Evolutionary conservation across 116 monocot genomes (phyloP), one percentile per base, ranked within the genome.

Genomic region (Phalaenopsis hybrid): DNA sequence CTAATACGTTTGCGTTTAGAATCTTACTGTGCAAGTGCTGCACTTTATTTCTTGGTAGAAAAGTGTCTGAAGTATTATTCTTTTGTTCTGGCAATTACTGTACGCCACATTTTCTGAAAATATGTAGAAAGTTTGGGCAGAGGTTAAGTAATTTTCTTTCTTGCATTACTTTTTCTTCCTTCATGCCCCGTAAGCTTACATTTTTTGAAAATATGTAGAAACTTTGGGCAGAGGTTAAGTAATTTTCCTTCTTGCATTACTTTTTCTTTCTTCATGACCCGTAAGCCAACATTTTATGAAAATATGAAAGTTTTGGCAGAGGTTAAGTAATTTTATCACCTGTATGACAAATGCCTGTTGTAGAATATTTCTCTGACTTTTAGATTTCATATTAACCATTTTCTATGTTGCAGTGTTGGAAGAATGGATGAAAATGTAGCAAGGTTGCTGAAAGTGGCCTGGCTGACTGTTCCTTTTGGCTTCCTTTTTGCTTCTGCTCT

Each of bases 391-490:
- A 23, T 77, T 77, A 51, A 77, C 44, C 21, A 77, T 78, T 7
- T 9, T 72, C 63, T 78, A 33, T 85, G 73, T 85, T 86, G 81
- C 87, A 96, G 96, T 80, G 76, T 85, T 82, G 85, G 74, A 75
- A 77, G 80, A 75, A 57, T 84, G 52, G 88, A 92, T 77, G 89
- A 88, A 89, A 88, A 90, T 89, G 88, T 86, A 37, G 57, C 83
- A 82, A 78, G 52, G 37, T 77, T 96, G 68, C 69, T 96, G 88
- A 96, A 80, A 86, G 77, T 92, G 80, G 88, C 91, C 76, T 91
- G 94, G 92, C 85, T 92, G 86, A 85, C 89, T 48, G 87, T 94
- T 63, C 92, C 93, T 55, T 55, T 94, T 82, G 92, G 94, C 11
- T 81, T 92, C 79, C 33, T 92, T 72, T 79, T 94, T 76, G 88